Evolutionary conservation across 148 eudicot genomes (phyloP), one percentile per base, ranked within the genome.

Genomic region (Polygonum aviculare): DNA sequence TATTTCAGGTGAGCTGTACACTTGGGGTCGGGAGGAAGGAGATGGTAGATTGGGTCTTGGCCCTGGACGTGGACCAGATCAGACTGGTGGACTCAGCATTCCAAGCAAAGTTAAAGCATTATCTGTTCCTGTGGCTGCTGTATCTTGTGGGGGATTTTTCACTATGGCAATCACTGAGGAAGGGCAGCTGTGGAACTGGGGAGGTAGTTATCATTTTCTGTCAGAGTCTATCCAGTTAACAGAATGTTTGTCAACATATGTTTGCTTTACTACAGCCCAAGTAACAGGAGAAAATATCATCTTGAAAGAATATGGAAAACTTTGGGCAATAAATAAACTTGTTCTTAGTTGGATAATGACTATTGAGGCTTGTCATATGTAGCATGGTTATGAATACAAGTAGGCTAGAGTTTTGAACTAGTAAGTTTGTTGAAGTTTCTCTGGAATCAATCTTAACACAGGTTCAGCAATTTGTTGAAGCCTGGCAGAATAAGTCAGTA

Each of bases 21-120:
- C 92, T 19, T 95, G 98, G 98, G 98, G 98, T 40, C 90, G 98
- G 82, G 98, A 95, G 77, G 98, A 95, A 88, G 98, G 98, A 16
- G 98, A 95, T 18, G 98, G 98, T 76, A 85, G 98, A 84, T 80
- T 95, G 75, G 98, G 98, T 77, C 96, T 92, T 77, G 98, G 98
- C 62, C 97, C 98, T 74, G 88, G 82, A 71, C 96, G 97, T 81
- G 98, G 98, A 78, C 98, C 98, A 62, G 87, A 90, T 78, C 84
- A 86, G 79, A 86, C 97, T 11, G 97, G 98, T 67, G 98, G 96
- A 76, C 88, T 90, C 78, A 87, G 96, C 81, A 78, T 89, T 55
- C 97, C 98, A 12, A 67, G 84, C 80, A 83, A 90, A 86, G 97
- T 94, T 39, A 88, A 90, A 77, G 91, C 90, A 45, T 75, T 94